A percentile compares a stretch with the other conserved stretches of the same genome.
Conservation (phyloP, 805 yeast genomes). For the Cyberlindnera nakhonratchasimensis region DNA sequence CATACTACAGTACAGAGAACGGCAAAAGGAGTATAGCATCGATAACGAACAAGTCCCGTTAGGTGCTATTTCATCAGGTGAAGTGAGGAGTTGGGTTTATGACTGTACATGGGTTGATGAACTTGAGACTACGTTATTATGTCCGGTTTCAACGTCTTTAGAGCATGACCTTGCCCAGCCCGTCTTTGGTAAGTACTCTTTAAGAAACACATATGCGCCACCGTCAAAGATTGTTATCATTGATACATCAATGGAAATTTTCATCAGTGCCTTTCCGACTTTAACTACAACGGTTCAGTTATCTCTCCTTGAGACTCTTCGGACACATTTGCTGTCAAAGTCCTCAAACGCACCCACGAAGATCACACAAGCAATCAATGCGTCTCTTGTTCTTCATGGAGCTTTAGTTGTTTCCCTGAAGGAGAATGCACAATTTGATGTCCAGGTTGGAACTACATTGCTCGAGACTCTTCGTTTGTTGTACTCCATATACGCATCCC, state of each 20-base stretch:
- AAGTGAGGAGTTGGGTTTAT: constrained; percentile 31
- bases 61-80: constrained; percentile 31
- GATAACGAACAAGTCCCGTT: constrained; percentile 19
- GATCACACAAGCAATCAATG: constrained; percentile 56
- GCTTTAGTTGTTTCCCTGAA: constrained; percentile 28
- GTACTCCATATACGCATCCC: constrained; percentile 16
- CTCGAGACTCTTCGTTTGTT: constrained; percentile 46
- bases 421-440: constrained; percentile 29
- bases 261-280: constrained; percentile 64
- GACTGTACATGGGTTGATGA: constrained; percentile 34
- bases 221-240: constrained; percentile 51
- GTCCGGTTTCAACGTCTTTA: constrained; percentile 39
- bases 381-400: constrained; percentile 61
- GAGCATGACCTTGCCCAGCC: constrained; percentile 39
- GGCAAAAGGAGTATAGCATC: constrained; percentile 18
- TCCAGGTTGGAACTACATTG: constrained; percentile 41
- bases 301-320: constrained; percentile 78
- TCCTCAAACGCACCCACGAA: constrained; percentile 32
- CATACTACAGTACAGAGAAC: constrained; percentile 2
- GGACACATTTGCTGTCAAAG: constrained; percentile 49
- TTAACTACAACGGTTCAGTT: constrained; percentile 78
- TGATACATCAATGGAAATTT: constrained; percentile 77
- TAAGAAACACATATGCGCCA: constrained; percentile 36
- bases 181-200: constrained; percentile 32
- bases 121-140: constrained; percentile 32